A percentile compares a stretch with the other conserved stretches of the same genome.
phyloP scores from a whole-genome alignment of 768 basidiomycete species.

The Boletus tylopilopsis region DNA sequence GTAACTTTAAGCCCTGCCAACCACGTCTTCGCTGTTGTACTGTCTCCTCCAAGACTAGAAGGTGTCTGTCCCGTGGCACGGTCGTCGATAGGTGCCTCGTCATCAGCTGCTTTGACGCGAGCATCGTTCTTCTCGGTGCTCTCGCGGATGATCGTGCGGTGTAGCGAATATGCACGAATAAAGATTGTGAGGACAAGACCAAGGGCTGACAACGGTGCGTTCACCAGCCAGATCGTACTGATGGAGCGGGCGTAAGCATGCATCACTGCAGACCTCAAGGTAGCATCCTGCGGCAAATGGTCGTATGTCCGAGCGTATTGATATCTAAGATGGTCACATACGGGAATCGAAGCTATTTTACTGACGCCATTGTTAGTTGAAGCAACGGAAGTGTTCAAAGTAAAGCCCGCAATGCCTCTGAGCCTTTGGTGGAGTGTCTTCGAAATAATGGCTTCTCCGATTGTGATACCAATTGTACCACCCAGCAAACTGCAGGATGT shows the following conservation, averaged over 20 bases:
- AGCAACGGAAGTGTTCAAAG: slow-evolving; percentile 40
- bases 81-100: background rate
- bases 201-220: slow-evolving; percentile 28
- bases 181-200: slow-evolving; percentile 33
- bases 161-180: slow-evolving; percentile 34
- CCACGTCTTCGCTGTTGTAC: background rate
- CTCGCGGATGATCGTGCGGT: slow-evolving; percentile 23
- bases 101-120: background rate
- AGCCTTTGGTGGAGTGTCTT: slow-evolving; percentile 37
- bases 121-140: slow-evolving; percentile 8
- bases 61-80: slow-evolving; percentile 1
- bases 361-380: slow-evolving; percentile 46
- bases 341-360: slow-evolving; percentile 35
- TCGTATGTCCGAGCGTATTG: slow-evolving; percentile 2
- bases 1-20: too few species aligned
- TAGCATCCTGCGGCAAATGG: slow-evolving; percentile 23
- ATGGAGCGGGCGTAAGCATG: slow-evolving; percentile 37
- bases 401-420: slow-evolving; percentile 12
- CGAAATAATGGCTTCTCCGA: slow-evolving; percentile 69
- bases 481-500: slow-evolving; percentile 55
- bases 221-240: slow-evolving; percentile 39
- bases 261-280: slow-evolving; percentile 29
- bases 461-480: slow-evolving; percentile 68
- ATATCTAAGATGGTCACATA: slow-evolving; percentile 7
- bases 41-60: background rate